Evolutionary conservation across 306 rosid genomes (phyloP).

Genomic region (Gleditsia sinensis): DNA sequence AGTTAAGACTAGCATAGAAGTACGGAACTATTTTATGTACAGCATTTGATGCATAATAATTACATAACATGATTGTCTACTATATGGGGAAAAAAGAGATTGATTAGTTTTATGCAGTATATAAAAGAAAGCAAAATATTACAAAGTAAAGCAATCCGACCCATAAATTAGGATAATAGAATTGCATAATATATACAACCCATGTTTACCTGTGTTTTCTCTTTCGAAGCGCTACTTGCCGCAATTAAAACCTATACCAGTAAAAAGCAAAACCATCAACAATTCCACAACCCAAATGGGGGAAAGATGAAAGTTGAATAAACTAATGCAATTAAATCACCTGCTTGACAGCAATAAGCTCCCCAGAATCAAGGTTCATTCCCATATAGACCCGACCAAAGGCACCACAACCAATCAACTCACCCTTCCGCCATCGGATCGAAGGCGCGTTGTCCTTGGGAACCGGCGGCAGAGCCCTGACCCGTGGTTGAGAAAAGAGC

Average conservation of each 20-base stretch:
- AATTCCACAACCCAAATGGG: slow-evolving; percentile 2
- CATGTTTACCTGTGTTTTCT: slow-evolving; percentile 70
- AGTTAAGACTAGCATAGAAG: slow-evolving; percentile 14
- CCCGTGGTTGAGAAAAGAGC: slow-evolving; percentile 50
- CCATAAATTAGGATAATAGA: not conserved
- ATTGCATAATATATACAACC: not conserved
- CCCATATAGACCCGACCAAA: slow-evolving; percentile 93
- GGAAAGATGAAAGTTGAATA: not conserved
- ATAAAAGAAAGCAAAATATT: not conserved
- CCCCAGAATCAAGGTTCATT: slow-evolving; percentile 94
- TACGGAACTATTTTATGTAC: not conserved
- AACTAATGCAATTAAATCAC: slow-evolving; percentile 33
- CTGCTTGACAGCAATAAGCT: slow-evolving; percentile 92
- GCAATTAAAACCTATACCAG: slow-evolving; percentile 77
- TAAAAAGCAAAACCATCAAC: not conserved
- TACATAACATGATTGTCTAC: not conserved
- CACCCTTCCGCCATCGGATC: slow-evolving; percentile 93
- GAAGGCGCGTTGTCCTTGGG: slow-evolving; percentile 45
- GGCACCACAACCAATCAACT: slow-evolving; percentile 88
- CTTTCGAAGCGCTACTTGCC: slow-evolving; percentile 66
- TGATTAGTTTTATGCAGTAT: slow-evolving; percentile 8
- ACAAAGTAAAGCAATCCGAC: not conserved
- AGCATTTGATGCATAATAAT: not conserved
- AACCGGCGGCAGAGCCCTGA: slow-evolving; percentile 47
- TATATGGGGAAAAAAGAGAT: not conserved